Percentiles rank a stretch among this genome's conserved stretches.
These are phyloP conservation scores for rapeseed (Brassica napus) DNA, from an alignment of 345 rosid genomes.

Conservation along the genomic window Da-Ae NC_063437.1:19814001-19814500, in stretches of 20 bases:
- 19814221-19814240: background rate
- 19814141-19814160: background rate
- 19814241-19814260: background rate
- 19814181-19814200: background rate
- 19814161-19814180: background rate
- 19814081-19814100: background rate
- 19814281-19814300: background rate
- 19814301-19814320: background rate
- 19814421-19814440: background rate
- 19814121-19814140: background rate
- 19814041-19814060: conserved; percentile 14
- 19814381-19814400: background rate
- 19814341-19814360: background rate
- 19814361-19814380: background rate
- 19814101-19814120: background rate
- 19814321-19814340: background rate
- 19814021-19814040: conserved; percentile 3
- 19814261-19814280: background rate
- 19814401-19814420: background rate
- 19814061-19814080: background rate
- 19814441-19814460: background rate
- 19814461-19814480: background rate
- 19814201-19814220: background rate
- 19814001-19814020: conserved; percentile 15
- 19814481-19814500: background rate